Base-by-base conservation (phyloP, 805 yeast genomes). In the Barnettozyma salicaria region DNA sequence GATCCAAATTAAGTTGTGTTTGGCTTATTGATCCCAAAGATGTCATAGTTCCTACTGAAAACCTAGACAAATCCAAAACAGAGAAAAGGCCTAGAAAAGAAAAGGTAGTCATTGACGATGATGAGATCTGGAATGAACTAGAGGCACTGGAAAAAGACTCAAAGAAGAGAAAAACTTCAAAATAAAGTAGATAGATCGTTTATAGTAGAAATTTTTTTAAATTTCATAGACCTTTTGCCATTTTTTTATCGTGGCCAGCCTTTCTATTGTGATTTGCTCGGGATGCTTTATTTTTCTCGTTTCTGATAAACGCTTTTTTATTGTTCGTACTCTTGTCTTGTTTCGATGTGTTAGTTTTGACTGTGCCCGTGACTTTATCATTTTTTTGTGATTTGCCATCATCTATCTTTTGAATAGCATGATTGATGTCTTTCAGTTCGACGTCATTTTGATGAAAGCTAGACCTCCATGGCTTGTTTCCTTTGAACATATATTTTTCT, bases 201-300 rank as follows among this genome's bases (percentile, higher is more conserved):
- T 30, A 14, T n/a, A 30, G 20, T 17, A 23, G 28, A 16, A 9
- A 23, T 16, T 10, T 17, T 7, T 10, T 21, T 13, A 1, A 4
- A 14, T 19, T 17, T 13, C 29, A 28, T 16, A 26, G 36, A 21
- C 43, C 43, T n/a, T 36, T 26, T 42, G 54, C 47, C 51, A 72
- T 52, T 50, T 79, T 83, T 50, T 68, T 76, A 47, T 70, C 76
- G 51, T 76, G 83, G 0, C 74, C 82, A 2, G 65, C 36, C 48
- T 78, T 81, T 37, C 90, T 62, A 52, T 75, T 78, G 51, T 80
- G 88, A 49, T 80, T 81, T 1, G 76, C 84, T 28, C 57, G 64
- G 2, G 67, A 56, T 2, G 78, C 68, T 56, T 79, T 81, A 37
- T 76, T 65, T 47, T 72, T 69, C 38, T 71, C 78, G 39, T 77